These are phyloP conservation scores for Macrocybe gigantea DNA, from an alignment of 768 basidiomycete species.

Conservation along the genomic window DNA sequence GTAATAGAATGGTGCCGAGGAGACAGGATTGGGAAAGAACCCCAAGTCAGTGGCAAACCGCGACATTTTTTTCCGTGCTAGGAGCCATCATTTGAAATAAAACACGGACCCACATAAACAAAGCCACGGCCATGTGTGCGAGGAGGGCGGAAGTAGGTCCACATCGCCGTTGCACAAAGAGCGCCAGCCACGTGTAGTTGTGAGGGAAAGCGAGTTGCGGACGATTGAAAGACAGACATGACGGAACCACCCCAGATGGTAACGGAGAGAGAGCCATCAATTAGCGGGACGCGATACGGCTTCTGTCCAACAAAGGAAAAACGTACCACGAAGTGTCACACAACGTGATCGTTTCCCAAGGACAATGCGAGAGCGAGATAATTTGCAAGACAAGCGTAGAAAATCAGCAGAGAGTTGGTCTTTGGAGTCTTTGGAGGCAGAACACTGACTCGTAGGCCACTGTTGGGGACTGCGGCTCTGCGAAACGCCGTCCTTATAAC, in stretches of 20 bases:
- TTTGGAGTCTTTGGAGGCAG: not conserved
- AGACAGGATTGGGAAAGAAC: slow-evolving; percentile 5
- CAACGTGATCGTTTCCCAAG: slow-evolving; percentile 10
- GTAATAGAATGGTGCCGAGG: slow-evolving; percentile 4
- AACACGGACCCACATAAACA: slow-evolving; percentile 11
- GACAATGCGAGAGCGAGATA: slow-evolving; percentile 1
- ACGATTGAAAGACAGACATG: slow-evolving; percentile 4
- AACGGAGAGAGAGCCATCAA: not conserved
- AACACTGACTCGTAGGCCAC: slow-evolving; percentile 7
- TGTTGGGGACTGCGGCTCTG: slow-evolving; percentile 7
- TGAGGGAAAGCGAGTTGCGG: not conserved
- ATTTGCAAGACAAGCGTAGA: not conserved
- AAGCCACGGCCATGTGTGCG: not conserved
- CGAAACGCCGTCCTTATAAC: slow-evolving; percentile 12
- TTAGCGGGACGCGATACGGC: slow-evolving; percentile 7
- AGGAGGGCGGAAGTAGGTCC: no score
- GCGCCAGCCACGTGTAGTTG: slow-evolving; percentile 1
- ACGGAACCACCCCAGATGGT: not conserved
- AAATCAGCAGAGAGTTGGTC: not conserved
- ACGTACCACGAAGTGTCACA: slow-evolving; percentile 11
- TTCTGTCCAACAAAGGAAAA: slow-evolving; percentile 10
- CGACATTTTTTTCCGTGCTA: slow-evolving; percentile 7
- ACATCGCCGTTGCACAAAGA: not conserved
- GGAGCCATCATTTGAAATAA: slow-evolving; percentile 7
- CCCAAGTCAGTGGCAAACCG: slow-evolving; percentile 5